These are phyloP conservation scores for Aspergillus sp. DNA, from an alignment of 2,329 filamentous ascomycete genomes.

Conservation along the genomic window DNA sequence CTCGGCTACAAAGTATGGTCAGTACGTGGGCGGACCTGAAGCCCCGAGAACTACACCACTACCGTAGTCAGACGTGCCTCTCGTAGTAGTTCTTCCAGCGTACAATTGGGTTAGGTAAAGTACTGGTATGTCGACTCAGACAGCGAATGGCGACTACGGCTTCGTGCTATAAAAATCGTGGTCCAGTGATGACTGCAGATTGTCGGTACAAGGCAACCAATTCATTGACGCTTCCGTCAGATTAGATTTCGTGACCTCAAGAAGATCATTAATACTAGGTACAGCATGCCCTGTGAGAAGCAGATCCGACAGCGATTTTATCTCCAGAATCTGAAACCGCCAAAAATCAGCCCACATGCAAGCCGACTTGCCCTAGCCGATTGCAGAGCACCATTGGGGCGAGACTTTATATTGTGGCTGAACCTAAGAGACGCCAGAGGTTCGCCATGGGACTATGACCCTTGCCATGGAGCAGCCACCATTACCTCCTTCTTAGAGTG, in stretches of 20 bases:
- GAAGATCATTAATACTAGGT: neutral
- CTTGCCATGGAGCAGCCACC: neutral
- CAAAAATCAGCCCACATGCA: constrained; percentile 5
- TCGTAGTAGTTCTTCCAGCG: neutral
- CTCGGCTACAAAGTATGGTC: no score
- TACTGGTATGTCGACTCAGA: neutral
- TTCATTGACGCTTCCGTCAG: neutral
- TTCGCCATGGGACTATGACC: neutral
- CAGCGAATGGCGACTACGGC: neutral
- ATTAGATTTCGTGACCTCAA: neutral
- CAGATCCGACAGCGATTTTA: neutral
- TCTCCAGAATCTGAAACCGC: neutral
- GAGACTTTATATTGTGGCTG: neutral
- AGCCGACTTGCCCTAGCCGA: constrained; percentile 5
- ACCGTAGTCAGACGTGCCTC: no score
- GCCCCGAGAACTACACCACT: no score
- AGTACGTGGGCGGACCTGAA: no score
- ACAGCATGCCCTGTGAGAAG: neutral
- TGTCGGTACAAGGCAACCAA: neutral
- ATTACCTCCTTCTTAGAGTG: neutral
- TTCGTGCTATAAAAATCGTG: neutral
- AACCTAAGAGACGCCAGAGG: constrained; percentile 6
- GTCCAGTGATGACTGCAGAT: neutral
- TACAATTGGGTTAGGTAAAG: neutral
- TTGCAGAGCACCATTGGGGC: constrained; percentile 3